Evolutionary conservation across 306 rosid species (phyloP).

Genomic region (Oxytropis ochrocephala): DNA sequence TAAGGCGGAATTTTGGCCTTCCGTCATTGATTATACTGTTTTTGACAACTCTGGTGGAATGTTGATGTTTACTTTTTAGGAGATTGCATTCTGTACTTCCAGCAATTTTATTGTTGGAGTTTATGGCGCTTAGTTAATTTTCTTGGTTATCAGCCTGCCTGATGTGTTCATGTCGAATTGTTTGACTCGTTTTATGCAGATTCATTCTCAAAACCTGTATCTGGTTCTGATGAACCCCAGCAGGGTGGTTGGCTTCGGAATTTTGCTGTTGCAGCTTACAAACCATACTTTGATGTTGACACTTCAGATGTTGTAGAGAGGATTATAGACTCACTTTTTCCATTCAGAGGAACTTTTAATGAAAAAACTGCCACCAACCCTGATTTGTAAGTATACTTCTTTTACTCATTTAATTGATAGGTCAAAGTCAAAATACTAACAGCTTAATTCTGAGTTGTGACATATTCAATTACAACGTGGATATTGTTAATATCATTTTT

Average conservation of each 20-base stretch:
- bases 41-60: background rate
- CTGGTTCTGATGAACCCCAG: conserved; percentile 80
- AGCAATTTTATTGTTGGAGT: background rate
- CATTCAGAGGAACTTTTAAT: conserved; percentile 82
- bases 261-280: conserved; percentile 65
- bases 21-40: too few relatives aligned
- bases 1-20: too few relatives aligned
- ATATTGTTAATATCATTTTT: conserved; percentile 4
- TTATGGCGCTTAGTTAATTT: background rate
- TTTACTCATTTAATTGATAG: conserved; percentile 4
- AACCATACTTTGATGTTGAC: conserved; percentile 81
- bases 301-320: conserved; percentile 86
- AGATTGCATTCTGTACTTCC: background rate
- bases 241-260: conserved; percentile 72
- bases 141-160: background rate
- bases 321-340: conserved; percentile 72
- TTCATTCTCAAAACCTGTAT: conserved; percentile 77
- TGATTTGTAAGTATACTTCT: conserved; percentile 66
- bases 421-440: background rate
- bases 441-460: background rate
- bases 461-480: conserved; percentile 2
- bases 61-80: conserved; percentile 6
- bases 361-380: conserved; percentile 83
- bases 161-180: conserved; percentile 10
- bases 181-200: conserved; percentile 41